phyloP scores from a whole-genome alignment of 768 basidiomycete genomes.

The Naematelia aurantialba region DNA sequence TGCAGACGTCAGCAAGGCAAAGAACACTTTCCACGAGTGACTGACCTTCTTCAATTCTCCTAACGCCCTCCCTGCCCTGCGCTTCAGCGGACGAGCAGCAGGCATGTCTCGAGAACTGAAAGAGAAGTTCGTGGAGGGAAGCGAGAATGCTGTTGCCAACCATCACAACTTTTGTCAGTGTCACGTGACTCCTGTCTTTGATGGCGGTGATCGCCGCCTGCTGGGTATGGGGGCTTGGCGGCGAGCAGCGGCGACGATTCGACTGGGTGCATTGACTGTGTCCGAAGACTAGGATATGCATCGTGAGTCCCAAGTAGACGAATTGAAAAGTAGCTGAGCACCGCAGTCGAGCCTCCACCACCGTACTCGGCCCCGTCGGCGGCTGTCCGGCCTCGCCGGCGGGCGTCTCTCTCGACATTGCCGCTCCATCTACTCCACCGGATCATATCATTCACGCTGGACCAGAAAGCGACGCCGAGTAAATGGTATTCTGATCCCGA shows the following conservation, averaged over 20 bases:
- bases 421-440: constrained; percentile 28
- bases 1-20: not conserved
- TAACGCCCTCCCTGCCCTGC: not conserved
- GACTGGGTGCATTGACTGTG: not conserved
- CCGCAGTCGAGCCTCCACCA: not conserved
- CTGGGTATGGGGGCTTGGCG: not conserved
- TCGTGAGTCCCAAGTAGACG: not conserved
- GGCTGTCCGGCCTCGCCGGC: not conserved
- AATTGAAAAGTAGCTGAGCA: not conserved
- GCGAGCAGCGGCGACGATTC: not conserved
- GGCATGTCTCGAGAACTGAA: not conserved
- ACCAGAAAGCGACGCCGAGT: constrained; percentile 30
- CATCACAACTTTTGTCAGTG: not conserved
- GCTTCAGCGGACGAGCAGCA: not conserved
- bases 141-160: too few relatives aligned
- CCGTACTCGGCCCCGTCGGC: constrained; percentile 1
- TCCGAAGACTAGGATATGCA: too few relatives aligned
- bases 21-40: not conserved
- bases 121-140: too few relatives aligned
- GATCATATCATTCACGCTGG: constrained; percentile 30
- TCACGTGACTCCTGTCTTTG: not conserved
- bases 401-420: constrained; percentile 11
- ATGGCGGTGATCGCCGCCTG: not conserved
- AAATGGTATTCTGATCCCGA: constrained; percentile 20
- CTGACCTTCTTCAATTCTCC: not conserved